These are phyloP conservation scores for Xylaria sp. DNA, from an alignment of 2,329 filamentous ascomycete genomes.

Conservation along the genomic window DNA sequence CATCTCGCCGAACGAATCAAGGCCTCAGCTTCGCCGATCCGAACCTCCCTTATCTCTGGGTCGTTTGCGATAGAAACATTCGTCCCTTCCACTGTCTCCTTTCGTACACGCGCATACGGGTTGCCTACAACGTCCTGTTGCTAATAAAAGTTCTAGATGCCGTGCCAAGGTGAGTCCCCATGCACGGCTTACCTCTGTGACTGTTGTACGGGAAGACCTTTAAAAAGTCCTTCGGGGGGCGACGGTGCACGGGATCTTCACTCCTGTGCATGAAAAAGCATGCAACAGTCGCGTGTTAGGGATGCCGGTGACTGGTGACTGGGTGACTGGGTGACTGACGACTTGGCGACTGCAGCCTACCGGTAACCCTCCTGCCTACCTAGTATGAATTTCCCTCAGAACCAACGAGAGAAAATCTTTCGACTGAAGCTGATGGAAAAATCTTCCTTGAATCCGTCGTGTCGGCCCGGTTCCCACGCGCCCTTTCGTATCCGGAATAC, in stretches of 20 bases:
- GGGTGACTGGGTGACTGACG: neutral
- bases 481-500: neutral
- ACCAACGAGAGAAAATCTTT: neutral
- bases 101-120: neutral
- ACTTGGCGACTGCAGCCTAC: neutral
- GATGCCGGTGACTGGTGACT: neutral
- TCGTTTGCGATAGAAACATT: conserved; percentile 2
- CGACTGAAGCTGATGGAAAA: too few species aligned
- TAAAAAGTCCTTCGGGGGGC: neutral
- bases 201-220: neutral
- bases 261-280: neutral
- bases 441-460: neutral
- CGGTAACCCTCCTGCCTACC: neutral
- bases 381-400: neutral
- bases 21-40: conserved; percentile 18
- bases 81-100: neutral
- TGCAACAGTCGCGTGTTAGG: neutral
- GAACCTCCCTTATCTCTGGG: conserved; percentile 27
- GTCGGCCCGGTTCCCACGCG: neutral
- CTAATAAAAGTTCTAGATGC: neutral
- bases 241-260: neutral
- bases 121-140: neutral
- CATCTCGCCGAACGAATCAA: conserved; percentile 24
- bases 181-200: neutral
- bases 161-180: neutral